Evolutionary conservation across 176 grass and related monocot species (phyloP).

Genomic region (sorghum (Sorghum bicolor)): DNA sequence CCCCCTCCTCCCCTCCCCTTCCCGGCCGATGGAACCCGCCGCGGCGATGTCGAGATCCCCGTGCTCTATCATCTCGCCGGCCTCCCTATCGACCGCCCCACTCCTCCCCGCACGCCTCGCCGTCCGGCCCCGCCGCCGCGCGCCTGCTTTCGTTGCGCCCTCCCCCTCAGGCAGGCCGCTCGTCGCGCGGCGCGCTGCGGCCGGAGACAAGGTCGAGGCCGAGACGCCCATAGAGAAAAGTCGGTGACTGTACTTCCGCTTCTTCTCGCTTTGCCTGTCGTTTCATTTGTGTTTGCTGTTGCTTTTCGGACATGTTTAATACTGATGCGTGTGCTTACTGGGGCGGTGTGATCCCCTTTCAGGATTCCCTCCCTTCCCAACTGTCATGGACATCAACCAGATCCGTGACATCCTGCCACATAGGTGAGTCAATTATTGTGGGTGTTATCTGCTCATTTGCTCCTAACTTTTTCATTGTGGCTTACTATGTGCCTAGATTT

Average conservation of each 20-base stretch:
- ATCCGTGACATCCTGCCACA: constrained; percentile 54
- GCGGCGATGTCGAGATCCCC: constrained; percentile 35
- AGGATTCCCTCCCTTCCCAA: constrained; percentile 43
- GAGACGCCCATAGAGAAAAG: constrained; percentile 53
- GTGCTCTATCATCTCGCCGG: not conserved
- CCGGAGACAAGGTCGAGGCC: constrained; percentile 2
- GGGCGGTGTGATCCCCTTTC: not conserved
- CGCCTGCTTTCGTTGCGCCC: not conserved
- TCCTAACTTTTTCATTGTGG: not conserved
- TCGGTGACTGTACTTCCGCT: not conserved
- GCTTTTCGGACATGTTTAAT: not conserved
- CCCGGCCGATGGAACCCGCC: constrained; percentile 20
- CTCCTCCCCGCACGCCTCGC: not conserved
- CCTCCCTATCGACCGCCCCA: not conserved
- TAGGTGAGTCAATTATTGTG: constrained; percentile 18
- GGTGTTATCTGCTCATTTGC: not conserved
- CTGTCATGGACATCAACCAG: constrained; percentile 60
- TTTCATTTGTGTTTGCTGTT: not conserved
- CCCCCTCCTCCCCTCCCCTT: not conserved
- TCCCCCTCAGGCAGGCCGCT: not conserved
- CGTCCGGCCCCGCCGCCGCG: not conserved
- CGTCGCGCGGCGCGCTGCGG: constrained; percentile 16
- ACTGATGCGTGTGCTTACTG: not conserved
- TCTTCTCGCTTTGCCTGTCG: not conserved
- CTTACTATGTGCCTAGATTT: not conserved